A percentile compares a stretch with the other conserved stretches of the same genome.
Evolutionary conservation across 2,329 filamentous ascomycete genomes (phyloP).

Genomic region (Pleomassaria siparia): DNA sequence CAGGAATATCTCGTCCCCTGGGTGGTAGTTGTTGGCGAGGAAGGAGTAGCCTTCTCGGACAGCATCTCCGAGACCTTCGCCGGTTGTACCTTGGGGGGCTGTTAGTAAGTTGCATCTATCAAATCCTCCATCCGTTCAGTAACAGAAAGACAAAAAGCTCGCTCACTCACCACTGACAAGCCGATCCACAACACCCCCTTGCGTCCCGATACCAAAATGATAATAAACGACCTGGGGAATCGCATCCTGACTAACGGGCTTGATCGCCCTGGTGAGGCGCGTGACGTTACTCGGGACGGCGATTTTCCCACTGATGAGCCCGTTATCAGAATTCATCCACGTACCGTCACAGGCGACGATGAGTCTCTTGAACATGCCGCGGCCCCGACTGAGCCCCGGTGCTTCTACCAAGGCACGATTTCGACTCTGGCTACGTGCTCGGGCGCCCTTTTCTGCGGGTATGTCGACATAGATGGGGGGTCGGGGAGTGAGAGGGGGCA

Average conservation of each 20-base stretch:
- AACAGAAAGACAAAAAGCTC: not conserved
- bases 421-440: slow-evolving; percentile 19
- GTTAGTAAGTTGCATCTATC: not conserved
- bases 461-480: slow-evolving; percentile 32
- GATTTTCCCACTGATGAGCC: slow-evolving; percentile 47
- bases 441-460: slow-evolving; percentile 18
- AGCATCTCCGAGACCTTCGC: slow-evolving; percentile 51
- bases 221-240: slow-evolving; percentile 56
- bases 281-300: slow-evolving; percentile 54
- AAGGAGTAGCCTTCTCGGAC: slow-evolving; percentile 54
- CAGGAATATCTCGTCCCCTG: slow-evolving; percentile 52
- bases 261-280: slow-evolving; percentile 52
- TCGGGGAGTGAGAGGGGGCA: not conserved
- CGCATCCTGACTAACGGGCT: slow-evolving; percentile 49
- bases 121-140: not conserved
- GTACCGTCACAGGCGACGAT: slow-evolving; percentile 45
- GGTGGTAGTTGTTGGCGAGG: slow-evolving; percentile 55
- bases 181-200: slow-evolving; percentile 47
- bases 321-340: slow-evolving; percentile 54
- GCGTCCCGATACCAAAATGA: slow-evolving; percentile 51
- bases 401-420: slow-evolving; percentile 21
- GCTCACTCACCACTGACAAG: slow-evolving; percentile 36
- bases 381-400: slow-evolving; percentile 37
- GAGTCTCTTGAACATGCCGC: slow-evolving; percentile 44
- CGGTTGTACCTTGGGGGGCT: slow-evolving; percentile 39